Evolutionary conservation across 495 filamentous ascomycete genomes (phyloP), one percentile per base, ranked within the genome.

Genomic region (Rusavskia elegans): DNA sequence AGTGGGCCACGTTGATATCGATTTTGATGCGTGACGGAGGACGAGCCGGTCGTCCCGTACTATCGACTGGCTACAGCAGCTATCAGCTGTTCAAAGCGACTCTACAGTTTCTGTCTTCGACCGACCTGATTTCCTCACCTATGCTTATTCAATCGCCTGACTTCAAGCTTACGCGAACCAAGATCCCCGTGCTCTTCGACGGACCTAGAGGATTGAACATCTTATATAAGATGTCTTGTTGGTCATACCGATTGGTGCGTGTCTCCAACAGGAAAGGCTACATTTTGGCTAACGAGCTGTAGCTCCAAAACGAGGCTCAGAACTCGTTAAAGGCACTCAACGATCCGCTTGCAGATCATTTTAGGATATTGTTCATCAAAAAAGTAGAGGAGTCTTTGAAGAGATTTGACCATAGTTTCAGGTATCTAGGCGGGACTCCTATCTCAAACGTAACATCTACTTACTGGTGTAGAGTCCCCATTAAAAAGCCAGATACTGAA

Each of bases 51-150:
- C 75, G 79, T 49, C 72, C 81, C 3, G 61, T 88, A 21, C 71
- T 98, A 2, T 82, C 87, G 23, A 67, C 79, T 16, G 84, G 85
- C 8, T 85, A 94, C 57, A 94, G 83, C 66, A 85, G 82, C 68
- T 92, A 92, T 42, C 90, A 98, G 64, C 77, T 97, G 53, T 95
- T 98, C 72, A 97, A 94, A 63, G 89, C 83, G 1, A 80, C 80
- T 5, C 60, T 98, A 41, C 88, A 96, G 64, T 94, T 87, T 60
- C 66, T 98, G 17, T 77, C 85, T 9, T 71, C 74, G 6, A 80
- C 72, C 25, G 80, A 95, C 60, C 63, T 97, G 32, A 63, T 66
- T 21, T 77, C 71, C 38, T 79, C 78, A 37, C 80, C 85, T 2
- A 66, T 84, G 29, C 49, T 80, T 10, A 72, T 87, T 30, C 68